Conservation (phyloP, 2,329 filamentous ascomycete species). For the Pseudogymnoascus sp. region DNA sequence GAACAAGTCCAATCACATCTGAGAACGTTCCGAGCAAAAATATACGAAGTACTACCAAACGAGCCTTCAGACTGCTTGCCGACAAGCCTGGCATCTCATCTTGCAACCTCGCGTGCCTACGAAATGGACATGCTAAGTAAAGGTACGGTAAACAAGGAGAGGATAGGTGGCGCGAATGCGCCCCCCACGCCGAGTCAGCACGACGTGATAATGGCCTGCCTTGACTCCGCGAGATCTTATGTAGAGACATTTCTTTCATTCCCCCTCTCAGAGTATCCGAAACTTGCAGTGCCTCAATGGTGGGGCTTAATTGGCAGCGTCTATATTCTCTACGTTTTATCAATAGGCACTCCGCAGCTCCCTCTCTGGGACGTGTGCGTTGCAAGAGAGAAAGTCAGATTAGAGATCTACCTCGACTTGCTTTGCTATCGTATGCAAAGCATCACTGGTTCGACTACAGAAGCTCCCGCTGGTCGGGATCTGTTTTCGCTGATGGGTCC, state of each 20-base stretch:
- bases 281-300: not conserved
- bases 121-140: not conserved
- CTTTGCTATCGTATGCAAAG: conserved; percentile 2
- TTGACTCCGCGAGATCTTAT: not conserved
- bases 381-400: not conserved
- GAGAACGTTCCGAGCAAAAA: not conserved
- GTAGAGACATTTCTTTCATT: not conserved
- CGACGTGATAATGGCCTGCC: not conserved
- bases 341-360: not conserved
- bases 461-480: not conserved
- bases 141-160: not conserved
- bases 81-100: not conserved
- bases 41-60: not conserved
- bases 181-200: not conserved
- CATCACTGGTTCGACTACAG: not conserved
- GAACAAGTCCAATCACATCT: not conserved
- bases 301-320: not conserved
- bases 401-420: not conserved
- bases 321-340: not conserved
- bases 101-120: not conserved
- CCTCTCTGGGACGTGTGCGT: not conserved
- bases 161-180: not conserved
- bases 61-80: not conserved
- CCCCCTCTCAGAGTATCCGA: not conserved
- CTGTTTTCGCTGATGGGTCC: not conserved